phyloP scores from a whole-genome alignment of 2,329 filamentous ascomycete species.

The Aspergillus arachidicola region DNA sequence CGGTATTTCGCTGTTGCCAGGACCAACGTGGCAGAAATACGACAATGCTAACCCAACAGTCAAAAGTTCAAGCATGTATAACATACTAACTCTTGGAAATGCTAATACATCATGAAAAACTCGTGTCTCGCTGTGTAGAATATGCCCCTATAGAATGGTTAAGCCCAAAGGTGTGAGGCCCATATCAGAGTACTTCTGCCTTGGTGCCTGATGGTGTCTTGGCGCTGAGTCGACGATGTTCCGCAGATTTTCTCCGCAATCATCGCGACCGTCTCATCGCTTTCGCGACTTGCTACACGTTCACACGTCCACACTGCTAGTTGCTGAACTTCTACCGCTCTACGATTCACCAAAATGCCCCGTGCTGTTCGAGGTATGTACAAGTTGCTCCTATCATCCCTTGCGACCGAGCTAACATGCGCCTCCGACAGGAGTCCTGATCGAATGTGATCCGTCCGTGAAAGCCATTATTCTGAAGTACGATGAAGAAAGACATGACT shows the following conservation, averaged over 20 bases:
- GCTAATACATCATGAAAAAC: not conserved
- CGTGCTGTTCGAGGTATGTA: constrained; percentile 44
- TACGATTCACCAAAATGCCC: constrained; percentile 34
- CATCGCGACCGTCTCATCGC: not conserved
- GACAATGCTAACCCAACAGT: rapidly evolving
- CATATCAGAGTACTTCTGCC: not conserved
- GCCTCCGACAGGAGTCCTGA: constrained; percentile 41
- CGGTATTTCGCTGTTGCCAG: too few relatives aligned
- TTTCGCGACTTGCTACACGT: not conserved
- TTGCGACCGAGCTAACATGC: constrained; percentile 5
- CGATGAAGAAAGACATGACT: constrained; percentile 50
- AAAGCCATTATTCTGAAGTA: constrained; percentile 53
- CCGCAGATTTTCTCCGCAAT: not conserved
- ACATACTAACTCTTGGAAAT: too few relatives aligned
- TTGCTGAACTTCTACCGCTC: not conserved
- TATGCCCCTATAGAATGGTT: not conserved
- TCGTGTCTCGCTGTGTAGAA: not conserved
- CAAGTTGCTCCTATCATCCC: not conserved
- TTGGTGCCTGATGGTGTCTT: not conserved
- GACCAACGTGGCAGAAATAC: too few relatives aligned
- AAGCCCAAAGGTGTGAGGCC: too few relatives aligned
- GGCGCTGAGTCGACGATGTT: not conserved
- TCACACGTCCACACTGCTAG: too few relatives aligned
- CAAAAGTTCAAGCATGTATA: too few relatives aligned
- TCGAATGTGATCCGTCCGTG: constrained; percentile 53